Percentiles rank a stretch among this genome's conserved stretches.
Conservation (phyloP, 306 rosid species). For the Cucumis hystrix region DNA sequence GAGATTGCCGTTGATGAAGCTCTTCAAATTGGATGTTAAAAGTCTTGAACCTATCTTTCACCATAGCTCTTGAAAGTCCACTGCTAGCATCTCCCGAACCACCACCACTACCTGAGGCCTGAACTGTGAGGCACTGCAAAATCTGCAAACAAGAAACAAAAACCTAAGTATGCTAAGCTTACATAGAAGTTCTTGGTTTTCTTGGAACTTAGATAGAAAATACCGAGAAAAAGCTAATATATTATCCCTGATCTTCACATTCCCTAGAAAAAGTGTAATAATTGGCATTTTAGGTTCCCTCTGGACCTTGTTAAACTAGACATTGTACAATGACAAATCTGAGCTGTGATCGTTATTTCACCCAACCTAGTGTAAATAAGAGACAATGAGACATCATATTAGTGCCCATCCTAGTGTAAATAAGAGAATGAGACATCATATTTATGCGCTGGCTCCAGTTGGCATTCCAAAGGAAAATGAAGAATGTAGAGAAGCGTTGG, state of each 20-base stretch:
- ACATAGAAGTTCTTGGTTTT: neutral
- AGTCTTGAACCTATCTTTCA: conserved; percentile 80
- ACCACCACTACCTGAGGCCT: conserved; percentile 23
- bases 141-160: conserved; percentile 35
- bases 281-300: neutral
- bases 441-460: neutral
- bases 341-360: neutral
- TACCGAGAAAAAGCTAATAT: neutral
- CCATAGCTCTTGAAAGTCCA: conserved; percentile 57
- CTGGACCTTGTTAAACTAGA: neutral
- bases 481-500: neutral
- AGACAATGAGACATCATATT: too few species aligned
- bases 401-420: neutral
- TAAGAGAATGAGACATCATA: neutral
- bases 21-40: conserved; percentile 82
- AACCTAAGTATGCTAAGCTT: neutral
- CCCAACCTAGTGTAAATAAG: neutral
- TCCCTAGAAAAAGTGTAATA: neutral
- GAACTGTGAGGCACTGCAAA: conserved; percentile 85
- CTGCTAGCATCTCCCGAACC: conserved; percentile 23
- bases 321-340: neutral
- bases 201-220: neutral
- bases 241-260: neutral
- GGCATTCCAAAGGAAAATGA: neutral
- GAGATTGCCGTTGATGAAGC: conserved; percentile 82